A percentile compares a stretch with the other conserved stretches of the same genome.
These are phyloP conservation scores for Sorghum bicolor DNA, from an alignment of 176 grass and related monocot species.

Conservation along the genomic window DNA sequence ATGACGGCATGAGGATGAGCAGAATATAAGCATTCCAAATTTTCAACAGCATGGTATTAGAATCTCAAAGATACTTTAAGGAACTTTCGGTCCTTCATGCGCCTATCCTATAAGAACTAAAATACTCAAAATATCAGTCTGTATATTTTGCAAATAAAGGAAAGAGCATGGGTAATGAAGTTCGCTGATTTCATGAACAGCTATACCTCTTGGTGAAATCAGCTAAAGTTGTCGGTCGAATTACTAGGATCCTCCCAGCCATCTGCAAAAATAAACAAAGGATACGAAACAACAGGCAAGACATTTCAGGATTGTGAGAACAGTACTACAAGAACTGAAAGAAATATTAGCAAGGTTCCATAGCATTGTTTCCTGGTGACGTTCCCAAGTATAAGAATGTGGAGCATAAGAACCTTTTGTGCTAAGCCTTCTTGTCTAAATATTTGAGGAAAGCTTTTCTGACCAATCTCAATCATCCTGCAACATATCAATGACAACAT, in stretches of 20 bases:
- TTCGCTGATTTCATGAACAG: conserved; percentile 17
- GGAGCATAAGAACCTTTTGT: conserved; percentile 61
- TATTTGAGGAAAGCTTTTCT: conserved; percentile 93
- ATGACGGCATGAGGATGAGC: not conserved
- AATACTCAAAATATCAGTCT: not conserved
- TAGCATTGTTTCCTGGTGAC: not conserved
- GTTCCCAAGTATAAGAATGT: not conserved
- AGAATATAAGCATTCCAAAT: not conserved
- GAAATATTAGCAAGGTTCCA: not conserved
- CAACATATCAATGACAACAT: conserved; percentile 33
- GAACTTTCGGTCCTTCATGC: not conserved
- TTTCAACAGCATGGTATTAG: not conserved
- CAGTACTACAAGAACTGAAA: conserved; percentile 1
- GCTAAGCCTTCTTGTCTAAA: conserved; percentile 79
- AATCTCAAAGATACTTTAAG: not conserved
- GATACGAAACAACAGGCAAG: conserved; percentile 10
- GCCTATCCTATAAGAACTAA: not conserved
- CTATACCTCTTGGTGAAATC: conserved; percentile 83
- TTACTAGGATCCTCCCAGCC: conserved; percentile 89
- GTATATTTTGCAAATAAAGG: not conserved
- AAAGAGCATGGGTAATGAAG: not conserved
- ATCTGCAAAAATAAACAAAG: conserved; percentile 55
- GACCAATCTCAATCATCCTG: conserved; percentile 86
- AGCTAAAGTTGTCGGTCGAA: conserved; percentile 64
- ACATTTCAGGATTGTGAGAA: not conserved